Conservation (phyloP, 352 stramenopile species). For the Phytopythium kandeliae region DNA sequence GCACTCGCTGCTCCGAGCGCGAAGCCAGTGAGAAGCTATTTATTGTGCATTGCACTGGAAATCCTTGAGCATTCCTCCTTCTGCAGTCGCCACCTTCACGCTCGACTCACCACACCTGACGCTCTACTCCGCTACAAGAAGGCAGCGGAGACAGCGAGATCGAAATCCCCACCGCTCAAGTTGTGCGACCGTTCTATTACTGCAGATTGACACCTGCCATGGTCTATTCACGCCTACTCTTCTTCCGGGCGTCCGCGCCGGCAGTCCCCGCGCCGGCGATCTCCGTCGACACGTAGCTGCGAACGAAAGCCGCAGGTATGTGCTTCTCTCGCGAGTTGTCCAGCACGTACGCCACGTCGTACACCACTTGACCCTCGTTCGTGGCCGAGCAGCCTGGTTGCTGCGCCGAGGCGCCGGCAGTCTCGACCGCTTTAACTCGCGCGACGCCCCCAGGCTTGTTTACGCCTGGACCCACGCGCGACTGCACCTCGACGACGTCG, state of each 20-base stretch:
- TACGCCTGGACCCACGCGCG: slow-evolving; percentile 45
- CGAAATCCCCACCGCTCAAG: background rate
- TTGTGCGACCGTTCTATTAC: background rate
- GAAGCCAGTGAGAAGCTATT: slow-evolving; percentile 1
- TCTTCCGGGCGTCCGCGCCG: slow-evolving; percentile 1
- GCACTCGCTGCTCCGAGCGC: slow-evolving; percentile 20
- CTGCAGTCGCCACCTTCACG: background rate
- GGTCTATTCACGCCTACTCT: background rate
- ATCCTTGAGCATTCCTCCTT: no score
- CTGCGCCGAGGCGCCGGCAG: background rate
- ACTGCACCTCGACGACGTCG: slow-evolving; percentile 46
- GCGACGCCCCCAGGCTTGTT: slow-evolving; percentile 75
- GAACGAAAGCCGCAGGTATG: slow-evolving; percentile 50
- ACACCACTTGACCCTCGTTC: slow-evolving; percentile 18
- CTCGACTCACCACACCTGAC: background rate
- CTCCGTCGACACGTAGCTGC: slow-evolving; percentile 16
- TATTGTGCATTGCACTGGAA: slow-evolving; percentile 1
- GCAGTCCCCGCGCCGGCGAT: background rate
- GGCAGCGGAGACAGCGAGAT: background rate
- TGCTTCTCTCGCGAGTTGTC: slow-evolving; percentile 48
- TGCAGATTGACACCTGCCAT: background rate
- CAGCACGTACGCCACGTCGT: slow-evolving; percentile 68
- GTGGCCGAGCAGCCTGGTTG: background rate
- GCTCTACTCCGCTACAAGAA: background rate
- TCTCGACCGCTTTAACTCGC: slow-evolving; percentile 41